Evolutionary conservation across 2,329 filamentous ascomycete genomes (phyloP), one percentile per base, ranked within the genome.

Genomic region (Aaosphaeria pasadenensis): DNA sequence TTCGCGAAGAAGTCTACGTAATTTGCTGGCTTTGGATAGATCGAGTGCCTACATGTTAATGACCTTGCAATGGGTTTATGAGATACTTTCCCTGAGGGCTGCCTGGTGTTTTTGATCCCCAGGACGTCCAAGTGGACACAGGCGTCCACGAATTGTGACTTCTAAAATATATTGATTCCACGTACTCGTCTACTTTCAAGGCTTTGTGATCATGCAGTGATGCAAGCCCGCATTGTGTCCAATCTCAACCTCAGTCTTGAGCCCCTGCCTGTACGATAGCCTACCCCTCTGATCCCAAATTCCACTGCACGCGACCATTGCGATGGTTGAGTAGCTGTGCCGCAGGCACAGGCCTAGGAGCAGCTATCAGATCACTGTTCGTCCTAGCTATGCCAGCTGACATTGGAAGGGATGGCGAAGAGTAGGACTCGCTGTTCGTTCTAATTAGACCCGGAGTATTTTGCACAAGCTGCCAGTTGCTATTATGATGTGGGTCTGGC

Each of bases 1-100:
- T 94, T 94, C 74, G 88, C 89, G 59, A 94, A 92, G 74, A 79
- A 79, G 70, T 62, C 68, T 44, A 72, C 68, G 17, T 24, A 24
- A 24, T 24, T 24, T 24, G 17, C 17, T 24, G 17, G 17, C 17
- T 24, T 24, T 24, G 17, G 17, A 24, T 24, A 24, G 17, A 24
- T 24, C 17, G 17, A 24, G 17, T 24, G 17, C 17, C 17, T 24
- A 24, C 17, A 24, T 24, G 17, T 24, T 24, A 24, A 24, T 24
- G 17, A 24, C 17, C 17, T 24, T 24, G 17, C 17, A 24, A 24
- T 24, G 17, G 17, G 17, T 24, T 24, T 24, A 24, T 24, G 17
- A 24, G 17, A 24, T 24, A 24, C 17, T 24, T 24, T 24, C 17
- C 17, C 17, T 24, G 17, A 24, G 17, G 17, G 17, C 17, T 24